phyloP scores from a whole-genome alignment of 352 stramenopile species.

The Peronospora destructor region DNA sequence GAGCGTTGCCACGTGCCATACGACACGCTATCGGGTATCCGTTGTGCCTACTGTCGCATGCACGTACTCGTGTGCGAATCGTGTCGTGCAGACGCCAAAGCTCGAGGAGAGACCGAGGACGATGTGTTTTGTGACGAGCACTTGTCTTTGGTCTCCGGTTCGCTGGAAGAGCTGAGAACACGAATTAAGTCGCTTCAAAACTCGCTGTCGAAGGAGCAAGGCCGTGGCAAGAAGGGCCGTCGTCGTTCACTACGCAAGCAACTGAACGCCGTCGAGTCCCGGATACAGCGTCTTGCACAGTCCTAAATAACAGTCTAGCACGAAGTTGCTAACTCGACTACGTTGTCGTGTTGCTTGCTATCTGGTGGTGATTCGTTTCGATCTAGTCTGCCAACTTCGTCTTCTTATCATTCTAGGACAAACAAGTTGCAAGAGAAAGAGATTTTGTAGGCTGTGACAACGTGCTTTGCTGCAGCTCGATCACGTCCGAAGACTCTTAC shows the following conservation, averaged over 20 bases:
- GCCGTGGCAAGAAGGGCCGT: constrained; percentile 52
- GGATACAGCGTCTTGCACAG: constrained; percentile 39
- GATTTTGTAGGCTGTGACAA: constrained; percentile 10
- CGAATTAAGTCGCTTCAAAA: constrained; percentile 30
- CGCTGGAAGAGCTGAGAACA: constrained; percentile 30
- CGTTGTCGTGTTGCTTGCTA: constrained; percentile 4
- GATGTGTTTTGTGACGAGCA: constrained; percentile 59
- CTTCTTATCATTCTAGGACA: constrained; percentile 3
- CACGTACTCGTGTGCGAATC: constrained; percentile 66
- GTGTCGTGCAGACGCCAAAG: constrained; percentile 23
- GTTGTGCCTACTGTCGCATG: constrained; percentile 73
- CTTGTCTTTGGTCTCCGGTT: constrained; percentile 39
- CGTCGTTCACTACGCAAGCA: constrained; percentile 78
- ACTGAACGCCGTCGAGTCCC: constrained; percentile 52
- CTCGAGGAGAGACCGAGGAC: constrained; percentile 18
- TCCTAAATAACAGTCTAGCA: constrained; percentile 1
- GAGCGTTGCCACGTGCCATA: constrained; percentile 48
- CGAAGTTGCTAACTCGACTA: constrained; percentile 11
- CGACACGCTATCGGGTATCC: constrained; percentile 54
- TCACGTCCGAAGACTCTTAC: constrained; percentile 25
- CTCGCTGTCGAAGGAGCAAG: constrained; percentile 29
- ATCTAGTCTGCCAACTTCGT: not conserved
- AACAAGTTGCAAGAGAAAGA: constrained; percentile 1
- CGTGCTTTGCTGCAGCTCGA: constrained; percentile 33
- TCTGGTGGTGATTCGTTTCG: not conserved